Evolutionary conservation across 2,329 filamentous ascomycete species (phyloP), one percentile per base, ranked within the genome.

Genomic region (Thielaviopsis populi): DNA sequence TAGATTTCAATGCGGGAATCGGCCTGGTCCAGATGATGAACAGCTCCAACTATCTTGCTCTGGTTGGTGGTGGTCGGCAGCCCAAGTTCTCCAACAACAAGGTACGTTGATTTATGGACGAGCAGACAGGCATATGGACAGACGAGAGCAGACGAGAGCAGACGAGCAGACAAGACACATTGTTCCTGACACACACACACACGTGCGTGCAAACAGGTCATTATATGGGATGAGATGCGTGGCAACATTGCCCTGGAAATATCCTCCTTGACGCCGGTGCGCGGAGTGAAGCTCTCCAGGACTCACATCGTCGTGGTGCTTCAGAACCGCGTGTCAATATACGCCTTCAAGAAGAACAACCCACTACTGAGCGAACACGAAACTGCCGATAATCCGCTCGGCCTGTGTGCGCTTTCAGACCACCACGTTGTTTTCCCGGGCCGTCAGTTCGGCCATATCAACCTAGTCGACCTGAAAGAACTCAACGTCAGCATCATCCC

Each of bases 401-500:
- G 91, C 0, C 76, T 97, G 8, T 91, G 89, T 70, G 88, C 86
- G 70, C 76, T 97, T 22, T 87, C 87, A 1, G 78, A 85, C 43
- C 85, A 85, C 68, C 78, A 85, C 42, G 78, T 96, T 6, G 89
- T 87, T 0, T 94, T 97, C 67, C 92, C 92, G 0, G 92, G 92
- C n/a, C 82, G 90, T 62, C 91, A 88, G 0, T 76, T 83, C 0
- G 94, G 94, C 13, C 94, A 99, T 70, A 86, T 97, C 33, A 91
- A 96, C 72, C 77, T 97, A 1, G 87, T 96, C 61, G 85, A 95
- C 69, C 75, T 95, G 11, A 78, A 79, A 19, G 89, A 85, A 0
- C 85, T 85, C 60, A 92, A 89, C 69, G 89, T 97, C 68, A 95
- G 87, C 75, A 96, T 99, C 72, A 90, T 97, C 66, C 90, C 91